Percentiles rank a stretch among this genome's conserved stretches.
phyloP scores from a whole-genome alignment of 352 stramenopile species.

The Pythium chondricola region DNA sequence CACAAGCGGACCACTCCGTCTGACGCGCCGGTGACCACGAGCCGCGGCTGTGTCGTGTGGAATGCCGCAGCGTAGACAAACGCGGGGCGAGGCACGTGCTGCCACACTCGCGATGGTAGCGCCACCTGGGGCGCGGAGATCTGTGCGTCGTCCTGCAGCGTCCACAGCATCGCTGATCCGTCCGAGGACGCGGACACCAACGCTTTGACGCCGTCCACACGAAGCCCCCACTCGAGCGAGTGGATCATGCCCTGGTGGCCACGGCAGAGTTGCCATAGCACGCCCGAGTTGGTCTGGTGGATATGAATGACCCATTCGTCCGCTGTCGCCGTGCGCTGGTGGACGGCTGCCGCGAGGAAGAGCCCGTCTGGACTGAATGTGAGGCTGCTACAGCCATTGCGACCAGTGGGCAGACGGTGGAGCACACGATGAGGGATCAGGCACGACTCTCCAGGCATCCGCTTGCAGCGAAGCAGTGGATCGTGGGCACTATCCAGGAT shows the following conservation, averaged over 20 bases:
- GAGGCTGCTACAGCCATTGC: conserved; percentile 50
- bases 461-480: conserved; percentile 25
- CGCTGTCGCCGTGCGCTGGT: conserved; percentile 10
- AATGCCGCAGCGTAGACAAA: conserved; percentile 70
- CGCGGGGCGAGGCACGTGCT: conserved; percentile 43
- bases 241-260: conserved; percentile 58
- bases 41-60: conserved; percentile 20
- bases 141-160: conserved; percentile 3
- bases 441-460: conserved; percentile 32
- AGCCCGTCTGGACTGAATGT: conserved; percentile 52
- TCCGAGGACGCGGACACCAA: conserved; percentile 59
- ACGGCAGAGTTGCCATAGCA: conserved; percentile 27
- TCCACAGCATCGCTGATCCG: conserved; percentile 41
- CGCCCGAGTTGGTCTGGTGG: conserved; percentile 34
- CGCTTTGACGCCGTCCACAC: not conserved
- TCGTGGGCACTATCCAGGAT: not conserved
- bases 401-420: conserved; percentile 41
- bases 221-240: conserved; percentile 39
- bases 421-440: conserved; percentile 52
- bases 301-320: conserved; percentile 29
- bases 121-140: not conserved
- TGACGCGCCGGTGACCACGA: conserved; percentile 44
- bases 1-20: conserved; percentile 48
- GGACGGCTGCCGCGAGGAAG: conserved; percentile 40
- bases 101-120: conserved; percentile 25